phyloP scores from a whole-genome alignment of 1,284 basidiomycete species.

The Albatrellus sp. region DNA sequence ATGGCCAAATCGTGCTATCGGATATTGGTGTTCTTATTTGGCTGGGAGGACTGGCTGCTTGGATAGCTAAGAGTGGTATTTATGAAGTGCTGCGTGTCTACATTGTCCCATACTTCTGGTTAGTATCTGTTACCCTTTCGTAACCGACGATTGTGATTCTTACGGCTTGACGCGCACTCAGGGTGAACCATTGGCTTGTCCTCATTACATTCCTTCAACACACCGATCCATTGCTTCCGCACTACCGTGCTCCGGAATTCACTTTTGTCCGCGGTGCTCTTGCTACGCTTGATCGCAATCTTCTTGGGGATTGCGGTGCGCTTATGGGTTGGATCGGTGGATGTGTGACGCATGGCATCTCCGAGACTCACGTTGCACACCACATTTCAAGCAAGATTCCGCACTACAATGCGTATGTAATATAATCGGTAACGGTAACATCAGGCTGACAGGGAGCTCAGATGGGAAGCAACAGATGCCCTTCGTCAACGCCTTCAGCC shows the following conservation, averaged over 20 bases:
- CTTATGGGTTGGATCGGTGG: constrained; percentile 71
- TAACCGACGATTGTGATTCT: not conserved
- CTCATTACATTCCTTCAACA: constrained; percentile 94
- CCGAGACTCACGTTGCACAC: constrained; percentile 88
- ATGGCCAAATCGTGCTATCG: constrained; percentile 70
- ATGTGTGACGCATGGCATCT: constrained; percentile 77
- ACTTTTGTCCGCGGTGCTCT: constrained; percentile 94
- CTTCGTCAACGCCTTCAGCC: constrained; percentile 71
- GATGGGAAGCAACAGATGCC: constrained; percentile 87
- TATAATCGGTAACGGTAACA: not conserved
- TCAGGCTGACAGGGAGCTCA: constrained; percentile 12
- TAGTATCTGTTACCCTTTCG: too few species aligned
- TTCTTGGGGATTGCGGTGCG: constrained; percentile 70
- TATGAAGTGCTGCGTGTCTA: constrained; percentile 73
- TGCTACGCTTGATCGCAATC: constrained; percentile 82
- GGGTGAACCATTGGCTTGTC: constrained; percentile 82
- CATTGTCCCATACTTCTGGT: constrained; percentile 85
- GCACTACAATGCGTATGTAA: constrained; percentile 68
- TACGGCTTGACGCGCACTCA: constrained; percentile 3
- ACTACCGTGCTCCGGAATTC: constrained; percentile 87
- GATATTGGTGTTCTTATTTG: constrained; percentile 77
- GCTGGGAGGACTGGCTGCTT: constrained; percentile 47
- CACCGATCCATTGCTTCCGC: constrained; percentile 89
- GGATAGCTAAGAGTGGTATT: constrained; percentile 61
- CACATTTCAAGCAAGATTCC: constrained; percentile 91